A percentile compares a stretch with the other conserved stretches of the same genome.
Evolutionary conservation across 306 rosid species (phyloP).

Genomic region (Vigna mungo): DNA sequence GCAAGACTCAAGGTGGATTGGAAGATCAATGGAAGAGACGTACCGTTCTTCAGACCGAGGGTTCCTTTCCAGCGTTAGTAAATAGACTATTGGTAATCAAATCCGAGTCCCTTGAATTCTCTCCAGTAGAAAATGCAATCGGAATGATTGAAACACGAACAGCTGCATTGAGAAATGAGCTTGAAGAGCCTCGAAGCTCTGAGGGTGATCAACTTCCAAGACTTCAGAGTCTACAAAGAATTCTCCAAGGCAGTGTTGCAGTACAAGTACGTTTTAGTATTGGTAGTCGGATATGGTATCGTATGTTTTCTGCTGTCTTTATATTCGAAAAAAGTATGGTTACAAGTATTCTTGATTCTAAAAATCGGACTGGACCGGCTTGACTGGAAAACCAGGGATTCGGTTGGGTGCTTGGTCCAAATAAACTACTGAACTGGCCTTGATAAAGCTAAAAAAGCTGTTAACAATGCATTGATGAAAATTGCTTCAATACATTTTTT

Average conservation of each 20-base stretch:
- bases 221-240: conserved; percentile 93
- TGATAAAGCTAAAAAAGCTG: not conserved
- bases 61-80: conserved; percentile 97
- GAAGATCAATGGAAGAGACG: conserved; percentile 99
- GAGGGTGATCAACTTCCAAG: conserved; percentile 99
- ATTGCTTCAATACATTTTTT: no score
- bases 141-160: conserved; percentile 99
- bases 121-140: conserved; percentile 97
- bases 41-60: conserved; percentile 92
- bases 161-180: conserved; percentile 95
- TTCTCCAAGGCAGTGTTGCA: conserved; percentile 99
- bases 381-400: not conserved
- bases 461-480: not conserved
- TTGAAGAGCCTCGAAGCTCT: conserved; percentile 98
- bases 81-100: conserved; percentile 87
- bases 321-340: not conserved
- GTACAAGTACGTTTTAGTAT: conserved; percentile 71
- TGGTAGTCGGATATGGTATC: not conserved
- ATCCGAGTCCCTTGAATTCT: conserved; percentile 95
- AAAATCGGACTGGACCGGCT: not conserved
- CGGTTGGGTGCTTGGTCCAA: not conserved
- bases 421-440: not conserved
- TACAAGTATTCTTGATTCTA: not conserved
- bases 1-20: conserved; percentile 95
- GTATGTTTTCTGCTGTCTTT: not conserved